Conservation (phyloP, 2,329 filamentous ascomycete genomes). For the Fusarium sp. region DNA sequence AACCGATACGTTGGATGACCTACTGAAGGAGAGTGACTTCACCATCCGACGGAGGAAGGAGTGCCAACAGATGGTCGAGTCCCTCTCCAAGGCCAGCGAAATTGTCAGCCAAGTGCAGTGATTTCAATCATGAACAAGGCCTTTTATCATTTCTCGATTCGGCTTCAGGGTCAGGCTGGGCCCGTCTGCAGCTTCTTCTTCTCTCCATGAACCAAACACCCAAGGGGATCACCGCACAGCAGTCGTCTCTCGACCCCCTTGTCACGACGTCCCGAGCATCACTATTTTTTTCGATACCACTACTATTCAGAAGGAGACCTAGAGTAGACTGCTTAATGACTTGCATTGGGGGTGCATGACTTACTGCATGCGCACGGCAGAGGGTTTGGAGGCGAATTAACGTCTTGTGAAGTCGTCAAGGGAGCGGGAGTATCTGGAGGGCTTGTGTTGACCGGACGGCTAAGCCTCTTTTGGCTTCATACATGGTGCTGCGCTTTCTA, state of each 20-base stretch:
- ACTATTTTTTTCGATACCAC: conserved; percentile 58
- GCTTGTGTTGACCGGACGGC: conserved; percentile 19
- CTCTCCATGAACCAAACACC: conserved; percentile 22
- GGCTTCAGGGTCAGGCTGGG: conserved; percentile 26
- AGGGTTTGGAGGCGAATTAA: conserved; percentile 11
- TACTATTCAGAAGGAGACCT: conserved; percentile 49
- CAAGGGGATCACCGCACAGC: conserved; percentile 21
- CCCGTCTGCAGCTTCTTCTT: conserved; percentile 24
- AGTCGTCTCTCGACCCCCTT: conserved; percentile 24
- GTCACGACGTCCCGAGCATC: conserved; percentile 39
- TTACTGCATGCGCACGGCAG: conserved; percentile 16
- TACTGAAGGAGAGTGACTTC: conserved; percentile 98
- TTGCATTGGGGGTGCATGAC: conserved; percentile 44
- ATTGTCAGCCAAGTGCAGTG: conserved; percentile 89
- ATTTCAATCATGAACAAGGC: conserved; percentile 33
- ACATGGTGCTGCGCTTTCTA: conserved; percentile 29
- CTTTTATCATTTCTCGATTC: conserved; percentile 31
- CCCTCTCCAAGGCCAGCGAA: conserved; percentile 88
- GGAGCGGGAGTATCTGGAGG: conserved; percentile 36
- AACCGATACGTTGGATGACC: conserved; percentile 88
- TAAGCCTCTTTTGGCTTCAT: conserved; percentile 31
- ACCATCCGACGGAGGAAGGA: conserved; percentile 95
- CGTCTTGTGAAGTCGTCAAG: conserved; percentile 22
- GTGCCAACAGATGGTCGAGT: conserved; percentile 99
- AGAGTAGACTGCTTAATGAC: conserved; percentile 56